Evolutionary conservation across 768 basidiomycete genomes (phyloP).

Genomic region (Albatrellus ellisii): DNA sequence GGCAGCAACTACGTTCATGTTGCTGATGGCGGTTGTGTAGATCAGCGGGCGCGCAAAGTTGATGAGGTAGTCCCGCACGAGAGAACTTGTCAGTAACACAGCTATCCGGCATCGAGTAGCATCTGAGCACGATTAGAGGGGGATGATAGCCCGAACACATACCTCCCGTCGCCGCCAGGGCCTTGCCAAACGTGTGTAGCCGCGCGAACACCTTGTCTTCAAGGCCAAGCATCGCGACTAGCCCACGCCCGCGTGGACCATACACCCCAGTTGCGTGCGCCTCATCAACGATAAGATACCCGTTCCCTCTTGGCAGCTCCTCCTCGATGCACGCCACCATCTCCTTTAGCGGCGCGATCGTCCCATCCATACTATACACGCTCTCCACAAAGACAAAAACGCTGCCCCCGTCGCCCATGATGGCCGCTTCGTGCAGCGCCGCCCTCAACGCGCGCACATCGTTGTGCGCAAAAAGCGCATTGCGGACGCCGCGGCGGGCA

Average conservation of each 20-base stretch:
- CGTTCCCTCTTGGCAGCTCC: conserved; percentile 47
- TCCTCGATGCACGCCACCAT: conserved; percentile 54
- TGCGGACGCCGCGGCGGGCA: conserved; percentile 26
- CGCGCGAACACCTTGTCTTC: conserved; percentile 62
- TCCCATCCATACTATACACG: conserved; percentile 95
- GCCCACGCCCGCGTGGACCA: conserved; percentile 62
- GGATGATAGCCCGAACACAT: conserved; percentile 19
- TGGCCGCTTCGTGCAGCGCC: conserved; percentile 26
- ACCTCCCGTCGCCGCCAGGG: conserved; percentile 79
- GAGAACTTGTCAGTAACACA: conserved; percentile 55
- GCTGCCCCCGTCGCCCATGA: conserved; percentile 28
- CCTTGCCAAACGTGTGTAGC: conserved; percentile 91
- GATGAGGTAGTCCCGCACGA: conserved; percentile 73
- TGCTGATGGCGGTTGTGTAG: conserved; percentile 79
- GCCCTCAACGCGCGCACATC: conserved; percentile 35
- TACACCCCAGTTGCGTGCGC: conserved; percentile 91
- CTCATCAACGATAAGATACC: conserved; percentile 77
- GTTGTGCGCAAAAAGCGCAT: conserved; percentile 61
- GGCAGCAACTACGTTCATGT: conserved; percentile 62
- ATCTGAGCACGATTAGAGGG: not conserved
- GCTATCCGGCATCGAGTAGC: conserved; percentile 35
- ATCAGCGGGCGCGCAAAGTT: conserved; percentile 90
- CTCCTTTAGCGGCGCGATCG: conserved; percentile 59
- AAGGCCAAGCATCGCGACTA: conserved; percentile 58
- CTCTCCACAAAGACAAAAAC: conserved; percentile 82